Conservation (phyloP, 2,329 filamentous ascomycete genomes). For the Ophiocordyceps camponoti-floridani region DNA sequence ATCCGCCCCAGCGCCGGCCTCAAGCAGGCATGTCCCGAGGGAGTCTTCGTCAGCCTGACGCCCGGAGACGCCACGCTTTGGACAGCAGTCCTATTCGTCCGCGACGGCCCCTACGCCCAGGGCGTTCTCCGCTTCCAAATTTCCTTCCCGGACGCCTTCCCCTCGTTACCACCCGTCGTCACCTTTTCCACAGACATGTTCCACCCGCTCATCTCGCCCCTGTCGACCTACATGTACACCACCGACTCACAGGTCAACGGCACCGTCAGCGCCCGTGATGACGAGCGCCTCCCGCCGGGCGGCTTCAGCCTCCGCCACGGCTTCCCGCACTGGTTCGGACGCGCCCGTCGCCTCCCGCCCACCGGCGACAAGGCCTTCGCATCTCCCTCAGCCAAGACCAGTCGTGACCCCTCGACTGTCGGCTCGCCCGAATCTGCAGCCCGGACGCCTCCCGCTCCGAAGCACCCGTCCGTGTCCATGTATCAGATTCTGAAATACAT, state of each 20-base stretch:
- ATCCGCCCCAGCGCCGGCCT: constrained; percentile 45
- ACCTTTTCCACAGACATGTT: constrained; percentile 89
- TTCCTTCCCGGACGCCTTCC: constrained; percentile 68
- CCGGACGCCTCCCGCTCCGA: constrained; percentile 17
- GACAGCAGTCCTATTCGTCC: constrained; percentile 83
- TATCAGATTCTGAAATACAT: constrained; percentile 66
- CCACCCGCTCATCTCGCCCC: constrained; percentile 78
- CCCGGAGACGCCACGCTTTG: constrained; percentile 68
- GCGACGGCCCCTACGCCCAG: constrained; percentile 75
- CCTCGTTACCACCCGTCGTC: constrained; percentile 61
- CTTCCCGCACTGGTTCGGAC: constrained; percentile 79
- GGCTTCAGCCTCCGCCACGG: constrained; percentile 82
- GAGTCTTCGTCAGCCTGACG: constrained; percentile 71
- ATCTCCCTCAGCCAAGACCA: constrained; percentile 8
- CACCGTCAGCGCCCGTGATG: constrained; percentile 67
- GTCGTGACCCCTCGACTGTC: constrained; percentile 4
- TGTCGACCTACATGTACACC: constrained; percentile 89
- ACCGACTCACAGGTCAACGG: constrained; percentile 58
- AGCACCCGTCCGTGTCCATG: constrained; percentile 30
- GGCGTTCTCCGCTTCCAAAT: constrained; percentile 83
- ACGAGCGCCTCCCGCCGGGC: constrained; percentile 69
- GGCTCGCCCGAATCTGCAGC: constrained; percentile 13
- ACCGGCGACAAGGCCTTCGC: constrained; percentile 16
- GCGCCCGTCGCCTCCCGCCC: constrained; percentile 24
- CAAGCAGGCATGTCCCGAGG: constrained; percentile 66